A percentile compares a stretch with the other conserved stretches of the same genome.
These are phyloP conservation scores for Pichia cephalocereana DNA, from an alignment of 805 yeast genomes.

Conservation along the genomic window DNA sequence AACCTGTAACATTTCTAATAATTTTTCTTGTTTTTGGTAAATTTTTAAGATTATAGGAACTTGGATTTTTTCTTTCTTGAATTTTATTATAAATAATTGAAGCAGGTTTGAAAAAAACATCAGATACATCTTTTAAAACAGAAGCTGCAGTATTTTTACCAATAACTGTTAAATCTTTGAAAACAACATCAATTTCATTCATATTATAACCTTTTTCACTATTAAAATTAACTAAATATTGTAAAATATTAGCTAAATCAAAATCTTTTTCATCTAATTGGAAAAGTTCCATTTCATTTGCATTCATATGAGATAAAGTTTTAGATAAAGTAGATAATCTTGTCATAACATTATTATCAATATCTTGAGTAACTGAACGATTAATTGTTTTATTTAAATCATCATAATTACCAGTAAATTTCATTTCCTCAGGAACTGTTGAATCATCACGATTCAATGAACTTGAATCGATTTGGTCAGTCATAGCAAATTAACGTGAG, in stretches of 20 bases:
- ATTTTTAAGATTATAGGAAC: constrained; percentile 18
- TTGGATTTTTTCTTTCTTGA: constrained; percentile 12
- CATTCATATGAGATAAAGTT: constrained; percentile 7
- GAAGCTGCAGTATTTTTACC: constrained; percentile 43
- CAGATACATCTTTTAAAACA: constrained; percentile 35
- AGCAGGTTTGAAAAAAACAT: constrained; percentile 30
- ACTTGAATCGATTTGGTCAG: no score
- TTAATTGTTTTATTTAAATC: neutral
- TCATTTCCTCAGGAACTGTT: neutral
- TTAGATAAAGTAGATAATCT: constrained; percentile 7
- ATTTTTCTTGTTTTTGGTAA: constrained; percentile 15
- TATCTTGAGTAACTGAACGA: neutral
- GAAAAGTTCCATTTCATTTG: constrained; percentile 10
- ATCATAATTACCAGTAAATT: neutral
- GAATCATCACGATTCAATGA: no score
- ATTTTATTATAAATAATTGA: constrained; percentile 5
- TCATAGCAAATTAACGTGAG: no score
- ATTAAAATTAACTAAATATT: constrained; percentile 30
- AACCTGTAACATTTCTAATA: constrained; percentile 16
- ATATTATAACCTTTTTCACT: constrained; percentile 34
- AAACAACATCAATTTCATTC: constrained; percentile 34
- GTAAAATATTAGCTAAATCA: constrained; percentile 30
- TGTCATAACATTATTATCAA: constrained; percentile 1
- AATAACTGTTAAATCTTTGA: constrained; percentile 31
- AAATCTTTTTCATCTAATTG: constrained; percentile 24